These are phyloP conservation scores for Zygotorulaspora sp. DNA, from an alignment of 805 yeast species.

Conservation along the genomic window DNA sequence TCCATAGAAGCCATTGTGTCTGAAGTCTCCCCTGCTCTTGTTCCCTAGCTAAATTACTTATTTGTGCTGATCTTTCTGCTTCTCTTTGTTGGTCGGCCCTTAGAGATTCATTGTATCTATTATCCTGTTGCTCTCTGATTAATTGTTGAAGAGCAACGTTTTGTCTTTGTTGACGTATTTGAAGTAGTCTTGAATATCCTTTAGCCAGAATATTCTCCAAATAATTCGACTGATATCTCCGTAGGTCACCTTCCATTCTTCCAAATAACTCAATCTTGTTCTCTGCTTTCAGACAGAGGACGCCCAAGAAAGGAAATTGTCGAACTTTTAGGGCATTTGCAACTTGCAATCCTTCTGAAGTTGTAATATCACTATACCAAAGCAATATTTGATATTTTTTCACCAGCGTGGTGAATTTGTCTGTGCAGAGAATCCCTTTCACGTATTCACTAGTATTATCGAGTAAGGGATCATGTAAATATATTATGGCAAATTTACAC, in stretches of 20 bases:
- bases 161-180: constrained; percentile 59
- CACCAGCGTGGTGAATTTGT: constrained; percentile 45
- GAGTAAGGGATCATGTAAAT: constrained; percentile 67
- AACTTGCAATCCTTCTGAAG: constrained; percentile 78
- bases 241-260: constrained; percentile 24
- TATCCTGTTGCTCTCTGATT: constrained; percentile 68
- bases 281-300: constrained; percentile 61
- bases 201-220: constrained; percentile 24
- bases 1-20: constrained; percentile 49
- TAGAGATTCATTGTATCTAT: constrained; percentile 68
- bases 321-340: constrained; percentile 69
- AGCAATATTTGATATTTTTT: constrained; percentile 51
- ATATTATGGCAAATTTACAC: constrained; percentile 67
- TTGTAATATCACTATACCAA: constrained; percentile 87
- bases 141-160: constrained; percentile 54
- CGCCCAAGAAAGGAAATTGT: constrained; percentile 76
- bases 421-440: constrained; percentile 49
- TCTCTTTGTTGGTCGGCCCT: constrained; percentile 59
- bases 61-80: constrained; percentile 25
- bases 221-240: constrained; percentile 15
- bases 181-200: constrained; percentile 39
- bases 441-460: constrained; percentile 56
- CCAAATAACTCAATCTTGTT: constrained; percentile 31
- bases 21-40: constrained; percentile 23
- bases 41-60: constrained; percentile 31